phyloP scores from a whole-genome alignment of 192 early-diverging fungal species.

The Mortierella claussenii region DNA sequence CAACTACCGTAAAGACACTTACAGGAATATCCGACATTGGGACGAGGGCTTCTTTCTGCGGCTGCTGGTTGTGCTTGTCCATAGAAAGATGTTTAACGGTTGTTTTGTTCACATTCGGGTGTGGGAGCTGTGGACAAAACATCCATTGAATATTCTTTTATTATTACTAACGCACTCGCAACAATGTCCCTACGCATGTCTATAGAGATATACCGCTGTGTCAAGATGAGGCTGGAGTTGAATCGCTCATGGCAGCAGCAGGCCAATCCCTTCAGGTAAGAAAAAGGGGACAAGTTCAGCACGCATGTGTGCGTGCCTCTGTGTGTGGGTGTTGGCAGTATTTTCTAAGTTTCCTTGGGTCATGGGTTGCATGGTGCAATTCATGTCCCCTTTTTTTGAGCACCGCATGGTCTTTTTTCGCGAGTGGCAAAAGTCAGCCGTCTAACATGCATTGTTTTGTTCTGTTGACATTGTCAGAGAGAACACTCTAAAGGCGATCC shows the following conservation, averaged over 20 bases:
- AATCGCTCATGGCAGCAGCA: constrained; percentile 76
- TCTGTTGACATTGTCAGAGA: constrained; percentile 28
- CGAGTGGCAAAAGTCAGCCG: constrained; percentile 3
- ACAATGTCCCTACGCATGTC: no score
- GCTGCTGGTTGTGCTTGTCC: no score
- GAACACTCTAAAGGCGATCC: constrained; percentile 58
- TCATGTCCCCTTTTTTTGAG: neutral
- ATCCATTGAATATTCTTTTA: neutral
- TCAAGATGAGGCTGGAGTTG: constrained; percentile 86
- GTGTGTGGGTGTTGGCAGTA: no score
- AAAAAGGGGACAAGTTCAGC: neutral
- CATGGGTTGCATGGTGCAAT: constrained; percentile 8
- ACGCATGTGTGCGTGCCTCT: neutral
- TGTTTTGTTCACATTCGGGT: no score
- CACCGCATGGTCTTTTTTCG: neutral
- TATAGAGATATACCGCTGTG: constrained; percentile 92
- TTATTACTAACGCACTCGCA: no score
- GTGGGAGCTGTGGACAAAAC: no score
- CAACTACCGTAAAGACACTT: no score
- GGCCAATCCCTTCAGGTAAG: constrained; percentile 71
- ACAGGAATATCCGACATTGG: no score
- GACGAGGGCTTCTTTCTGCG: no score
- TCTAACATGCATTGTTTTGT: neutral
- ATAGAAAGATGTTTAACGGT: no score
- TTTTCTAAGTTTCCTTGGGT: constrained; percentile 4